Base-by-base conservation (phyloP, 768 basidiomycete species). In the Lyophyllum decastes region DNA sequence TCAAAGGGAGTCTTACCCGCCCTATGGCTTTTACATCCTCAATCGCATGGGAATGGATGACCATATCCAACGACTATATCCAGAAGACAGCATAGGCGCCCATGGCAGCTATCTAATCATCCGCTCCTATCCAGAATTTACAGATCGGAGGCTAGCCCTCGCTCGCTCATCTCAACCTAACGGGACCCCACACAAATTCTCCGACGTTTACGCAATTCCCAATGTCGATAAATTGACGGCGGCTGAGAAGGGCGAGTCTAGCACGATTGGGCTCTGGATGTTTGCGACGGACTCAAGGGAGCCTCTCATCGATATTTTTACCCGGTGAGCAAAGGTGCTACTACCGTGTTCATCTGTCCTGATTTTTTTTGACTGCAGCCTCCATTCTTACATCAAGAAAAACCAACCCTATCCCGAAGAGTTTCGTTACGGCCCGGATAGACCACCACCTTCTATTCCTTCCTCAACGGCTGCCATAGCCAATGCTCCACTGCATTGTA, bases 1-100 rank as follows among this genome's bases (percentile, higher is more conserved):
- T 35, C 30, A 17, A 63, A 93, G 91, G 65, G 81, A 86, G 55
- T 78, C 83, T 26, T 92, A 92, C 69, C 92, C 92, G 2, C 87
- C 87, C 17, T 93, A 94, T 64, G 92, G 92, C 7, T 86, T 92
- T 65, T 94, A 88, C 68, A 87, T 94, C 59, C 80, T 94, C 63
- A 94, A 94, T 69, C 86, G 92, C 52, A 83, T 87, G 66, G 90
- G 90, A 26, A 86, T 82, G 73, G 85, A 88, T 43, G 92, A 93
- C 67, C 90, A 90, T 68, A 82, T 86, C 55, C 85, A 89, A 58
- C 81, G 82, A 33, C 77, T 94, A 45, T 85, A 87, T 68, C 89
- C 91, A 27, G 90, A 93, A 74, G 92, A 94, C 73, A 84, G 84
- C 58, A 78, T 92, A 61, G 80, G 82, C 61, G 70, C 74, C 17